A percentile compares a stretch with the other conserved stretches of the same genome.
These are phyloP conservation scores for Phialocephala subalpina DNA, from an alignment of 2,329 filamentous ascomycete genomes.

Conservation along the genomic window DNA sequence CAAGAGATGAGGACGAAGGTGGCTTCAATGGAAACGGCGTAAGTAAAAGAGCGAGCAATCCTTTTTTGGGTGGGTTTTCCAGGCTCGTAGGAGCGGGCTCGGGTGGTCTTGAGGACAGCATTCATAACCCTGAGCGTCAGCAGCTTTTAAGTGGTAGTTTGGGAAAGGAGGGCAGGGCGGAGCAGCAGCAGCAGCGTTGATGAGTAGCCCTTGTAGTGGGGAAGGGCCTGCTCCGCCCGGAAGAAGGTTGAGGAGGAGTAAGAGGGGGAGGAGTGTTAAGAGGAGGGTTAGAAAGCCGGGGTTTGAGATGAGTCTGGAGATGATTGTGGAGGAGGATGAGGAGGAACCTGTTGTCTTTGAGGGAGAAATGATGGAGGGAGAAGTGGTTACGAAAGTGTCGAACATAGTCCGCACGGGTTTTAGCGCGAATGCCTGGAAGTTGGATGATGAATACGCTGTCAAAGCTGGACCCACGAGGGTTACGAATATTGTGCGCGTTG, in stretches of 20 bases:
- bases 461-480: constrained; percentile 6
- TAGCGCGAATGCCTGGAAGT: not conserved
- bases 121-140: constrained; percentile 29
- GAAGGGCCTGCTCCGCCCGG: constrained; percentile 6
- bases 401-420: constrained; percentile 17
- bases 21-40: not conserved
- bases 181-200: not conserved
- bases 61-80: constrained; percentile 28
- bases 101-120: constrained; percentile 28
- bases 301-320: constrained; percentile 2
- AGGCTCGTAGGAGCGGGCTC: constrained; percentile 17
- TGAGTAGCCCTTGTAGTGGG: not conserved
- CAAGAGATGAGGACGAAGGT: constrained; percentile 13
- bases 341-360: not conserved
- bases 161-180: constrained; percentile 12
- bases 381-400: constrained; percentile 5
- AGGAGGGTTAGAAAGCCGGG: constrained; percentile 4
- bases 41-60: constrained; percentile 16
- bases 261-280: constrained; percentile 10
- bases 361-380: not conserved
- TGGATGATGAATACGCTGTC: not conserved
- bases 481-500: constrained; percentile 16
- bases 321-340: not conserved
- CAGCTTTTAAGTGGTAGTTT: too few relatives aligned
- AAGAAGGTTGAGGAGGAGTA: not conserved